Percentiles rank a stretch among this genome's conserved stretches.
Conservation (phyloP, 2,329 filamentous ascomycete species). For the Raffaelea ambrosiae region DNA sequence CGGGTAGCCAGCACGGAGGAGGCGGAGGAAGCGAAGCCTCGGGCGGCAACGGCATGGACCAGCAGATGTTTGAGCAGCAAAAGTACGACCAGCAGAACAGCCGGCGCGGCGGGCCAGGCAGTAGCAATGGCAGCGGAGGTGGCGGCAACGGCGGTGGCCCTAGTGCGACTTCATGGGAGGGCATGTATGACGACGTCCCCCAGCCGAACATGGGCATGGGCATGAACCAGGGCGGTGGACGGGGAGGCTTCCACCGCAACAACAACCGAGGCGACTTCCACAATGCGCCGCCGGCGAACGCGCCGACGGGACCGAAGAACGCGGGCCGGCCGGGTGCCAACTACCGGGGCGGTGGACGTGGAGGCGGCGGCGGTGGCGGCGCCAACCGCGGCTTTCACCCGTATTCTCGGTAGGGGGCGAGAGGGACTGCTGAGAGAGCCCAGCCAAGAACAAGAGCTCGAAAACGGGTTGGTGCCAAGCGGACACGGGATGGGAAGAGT, state of each 20-base stretch:
- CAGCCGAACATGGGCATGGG: slow-evolving; percentile 53
- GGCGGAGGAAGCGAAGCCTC: slow-evolving; percentile 19
- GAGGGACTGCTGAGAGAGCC: no score
- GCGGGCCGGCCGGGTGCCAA: slow-evolving; percentile 85
- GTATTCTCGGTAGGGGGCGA: slow-evolving; percentile 38
- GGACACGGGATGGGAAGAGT: no score
- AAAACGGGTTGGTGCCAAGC: no score
- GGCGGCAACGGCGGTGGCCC: slow-evolving; percentile 42
- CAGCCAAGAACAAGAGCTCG: no score
- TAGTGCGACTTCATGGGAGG: slow-evolving; percentile 75
- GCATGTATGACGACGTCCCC: slow-evolving; percentile 95
- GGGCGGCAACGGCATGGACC: no score
- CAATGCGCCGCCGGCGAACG: slow-evolving; percentile 64
- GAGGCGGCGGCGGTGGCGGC: slow-evolving; percentile 26
- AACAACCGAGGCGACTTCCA: slow-evolving; percentile 36
- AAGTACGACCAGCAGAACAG: slow-evolving; percentile 27
- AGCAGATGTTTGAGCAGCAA: slow-evolving; percentile 51
- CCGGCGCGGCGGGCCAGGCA: slow-evolving; percentile 26
- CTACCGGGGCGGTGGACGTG: slow-evolving; percentile 82
- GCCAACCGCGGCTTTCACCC: slow-evolving; percentile 69
- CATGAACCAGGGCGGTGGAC: slow-evolving; percentile 29
- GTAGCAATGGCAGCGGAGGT: slow-evolving; percentile 15
- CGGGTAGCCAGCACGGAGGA: slow-evolving; percentile 21
- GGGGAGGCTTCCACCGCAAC: slow-evolving; percentile 22
- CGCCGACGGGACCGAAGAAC: slow-evolving; percentile 94